Percentiles rank a stretch among this genome's conserved stretches.
Evolutionary conservation across 1,284 basidiomycete genomes (phyloP).

Genomic region (Rhodotorula sp.): DNA sequence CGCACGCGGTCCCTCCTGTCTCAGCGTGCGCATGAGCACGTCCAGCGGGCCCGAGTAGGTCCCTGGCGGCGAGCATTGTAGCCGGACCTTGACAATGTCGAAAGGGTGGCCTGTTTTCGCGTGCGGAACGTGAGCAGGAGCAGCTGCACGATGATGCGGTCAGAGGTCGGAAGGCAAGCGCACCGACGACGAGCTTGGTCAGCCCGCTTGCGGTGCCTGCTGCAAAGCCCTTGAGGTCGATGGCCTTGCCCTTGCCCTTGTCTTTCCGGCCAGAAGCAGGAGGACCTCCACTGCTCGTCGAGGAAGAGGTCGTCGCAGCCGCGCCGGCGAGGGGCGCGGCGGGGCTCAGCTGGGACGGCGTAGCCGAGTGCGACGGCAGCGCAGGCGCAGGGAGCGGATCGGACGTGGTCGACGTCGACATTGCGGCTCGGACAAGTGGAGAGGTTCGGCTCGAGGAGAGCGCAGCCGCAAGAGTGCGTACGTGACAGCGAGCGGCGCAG

Average conservation of each 20-base stretch:
- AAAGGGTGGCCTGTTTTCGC: slow-evolving; percentile 33
- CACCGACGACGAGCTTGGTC: slow-evolving; percentile 53
- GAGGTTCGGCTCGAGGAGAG: background rate
- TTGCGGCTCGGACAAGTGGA: background rate
- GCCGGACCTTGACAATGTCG: slow-evolving; percentile 51
- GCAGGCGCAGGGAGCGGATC: background rate
- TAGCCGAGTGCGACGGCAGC: background rate
- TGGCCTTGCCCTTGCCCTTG: background rate
- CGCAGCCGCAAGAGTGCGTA: background rate
- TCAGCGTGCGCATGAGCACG: slow-evolving; percentile 63
- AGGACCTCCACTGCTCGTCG: too few relatives aligned
- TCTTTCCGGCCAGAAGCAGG: too few relatives aligned
- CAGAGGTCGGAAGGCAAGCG: background rate
- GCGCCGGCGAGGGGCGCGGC: background rate
- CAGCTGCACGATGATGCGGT: background rate
- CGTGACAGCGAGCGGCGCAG: background rate
- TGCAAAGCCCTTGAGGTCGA: slow-evolving; percentile 48
- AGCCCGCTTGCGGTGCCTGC: slow-evolving; percentile 51
- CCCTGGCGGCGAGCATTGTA: slow-evolving; percentile 72
- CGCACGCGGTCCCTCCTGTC: slow-evolving; percentile 58
- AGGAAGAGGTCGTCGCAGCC: background rate
- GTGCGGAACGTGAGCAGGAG: background rate
- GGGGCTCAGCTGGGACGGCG: background rate
- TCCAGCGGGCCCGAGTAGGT: slow-evolving; percentile 68
- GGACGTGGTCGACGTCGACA: slow-evolving; percentile 11